Base-by-base conservation (phyloP, 1,284 basidiomycete species). In the Cryptococcus sp. region DNA sequence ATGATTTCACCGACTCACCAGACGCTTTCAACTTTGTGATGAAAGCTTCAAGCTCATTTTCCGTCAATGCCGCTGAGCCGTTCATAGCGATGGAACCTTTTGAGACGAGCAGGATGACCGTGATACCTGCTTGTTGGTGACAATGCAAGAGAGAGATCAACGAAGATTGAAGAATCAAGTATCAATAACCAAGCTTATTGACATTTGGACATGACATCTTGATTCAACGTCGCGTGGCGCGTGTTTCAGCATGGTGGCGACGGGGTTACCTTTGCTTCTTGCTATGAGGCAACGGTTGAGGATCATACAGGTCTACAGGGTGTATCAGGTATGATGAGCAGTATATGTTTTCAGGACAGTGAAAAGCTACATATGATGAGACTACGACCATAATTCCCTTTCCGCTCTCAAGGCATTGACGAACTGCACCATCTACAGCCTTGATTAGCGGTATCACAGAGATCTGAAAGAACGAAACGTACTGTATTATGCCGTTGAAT, bases 1-100 rank as follows among this genome's bases (percentile, higher is more conserved):
- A 38, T n/a, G 10, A 34, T 32, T n/a, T 35, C n/a, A 30, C 35
- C 15, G 30, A 11, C 70, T 48, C 43, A 74, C 73, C 72, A 14
- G 66, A 66, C 32, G 58, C 57, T 37, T 64, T 71, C 30, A 75
- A 57, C 49, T 68, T 67, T 34, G 32, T 52, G 23, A 75, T 56
- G 45, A 68, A 71, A 1, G 59, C 51, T 57, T 71, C 68, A 4
- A 75, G 55, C 10, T 71, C 69, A 4, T 58, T 62, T 42, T 71
- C 71, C 14, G 58, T 58, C 23, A 75, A 49, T 4, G 42, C 34
- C 14, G 13, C 33, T 11, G 6, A 32, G 8, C n/a, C 33, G 23
- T 23, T 37, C 49, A 50, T 50, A 32, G 46, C 34, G 38, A 10
- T 41, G 10, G n/a, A 41, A 41, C 38, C n/a, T 41, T 10, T 41